phyloP scores from a whole-genome alignment of 345 rosid species.

The Kandelia obovata region DNA sequence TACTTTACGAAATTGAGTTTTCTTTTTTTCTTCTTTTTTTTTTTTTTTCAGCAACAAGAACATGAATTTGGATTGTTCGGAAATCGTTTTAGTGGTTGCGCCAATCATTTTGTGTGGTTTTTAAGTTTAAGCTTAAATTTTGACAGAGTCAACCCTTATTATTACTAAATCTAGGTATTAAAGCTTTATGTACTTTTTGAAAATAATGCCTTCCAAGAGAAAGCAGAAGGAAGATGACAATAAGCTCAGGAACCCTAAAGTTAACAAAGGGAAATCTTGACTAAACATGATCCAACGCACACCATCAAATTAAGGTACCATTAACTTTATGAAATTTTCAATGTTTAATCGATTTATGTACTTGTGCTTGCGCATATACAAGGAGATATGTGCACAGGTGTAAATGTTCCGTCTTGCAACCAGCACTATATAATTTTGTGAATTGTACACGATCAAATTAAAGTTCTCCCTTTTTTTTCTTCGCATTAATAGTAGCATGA shows the following conservation, averaged over 20 bases:
- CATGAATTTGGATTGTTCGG: neutral
- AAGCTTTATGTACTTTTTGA: neutral
- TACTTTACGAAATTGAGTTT: constrained; percentile 4
- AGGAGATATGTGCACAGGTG: no score
- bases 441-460: no score
- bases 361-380: no score
- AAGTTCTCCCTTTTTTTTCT: no score
- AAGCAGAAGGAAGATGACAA: no score
- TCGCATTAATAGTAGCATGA: no score
- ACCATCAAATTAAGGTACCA: no score
- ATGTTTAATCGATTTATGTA: no score
- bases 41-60: neutral
- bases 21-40: neutral
- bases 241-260: neutral
- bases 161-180: neutral
- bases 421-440: no score
- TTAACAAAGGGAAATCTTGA: constrained; percentile 14
- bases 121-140: neutral
- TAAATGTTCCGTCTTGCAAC: no score
- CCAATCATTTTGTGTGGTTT: constrained; percentile 14
- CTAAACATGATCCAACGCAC: constrained; percentile 20
- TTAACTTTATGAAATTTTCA: no score
- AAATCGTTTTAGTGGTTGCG: constrained; percentile 5
- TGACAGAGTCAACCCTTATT: neutral
- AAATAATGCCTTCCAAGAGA: neutral